A percentile compares a stretch with the other conserved stretches of the same genome.
These are phyloP conservation scores for Diaporthe humulicola DNA, from an alignment of 2,329 filamentous ascomycete species.

Conservation along the genomic window DNA sequence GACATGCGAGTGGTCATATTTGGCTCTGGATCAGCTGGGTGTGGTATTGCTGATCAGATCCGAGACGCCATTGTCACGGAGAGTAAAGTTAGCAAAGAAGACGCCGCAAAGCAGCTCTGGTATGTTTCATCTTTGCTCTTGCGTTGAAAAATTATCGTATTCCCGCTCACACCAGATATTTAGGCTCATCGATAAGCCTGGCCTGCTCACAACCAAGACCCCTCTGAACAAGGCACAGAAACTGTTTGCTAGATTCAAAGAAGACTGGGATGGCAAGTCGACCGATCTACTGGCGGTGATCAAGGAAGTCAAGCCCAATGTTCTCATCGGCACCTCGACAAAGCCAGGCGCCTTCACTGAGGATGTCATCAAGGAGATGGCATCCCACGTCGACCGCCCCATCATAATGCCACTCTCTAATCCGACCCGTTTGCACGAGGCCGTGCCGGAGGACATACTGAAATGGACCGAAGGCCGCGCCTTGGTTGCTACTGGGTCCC, in stretches of 20 bases:
- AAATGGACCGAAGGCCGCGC: slow-evolving; percentile 84
- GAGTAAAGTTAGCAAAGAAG: slow-evolving; percentile 74
- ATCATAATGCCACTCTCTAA: slow-evolving; percentile 87
- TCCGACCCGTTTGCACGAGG: slow-evolving; percentile 87
- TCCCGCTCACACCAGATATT: too few relatives aligned
- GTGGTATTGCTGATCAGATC: slow-evolving; percentile 88
- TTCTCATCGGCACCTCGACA: slow-evolving; percentile 88
- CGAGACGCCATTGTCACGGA: slow-evolving; percentile 82
- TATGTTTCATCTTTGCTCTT: slow-evolving; percentile 49
- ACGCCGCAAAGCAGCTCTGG: slow-evolving; percentile 86
- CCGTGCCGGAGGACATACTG: slow-evolving; percentile 80
- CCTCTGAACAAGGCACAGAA: slow-evolving; percentile 70
- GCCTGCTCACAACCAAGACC: slow-evolving; percentile 76
- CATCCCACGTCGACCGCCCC: slow-evolving; percentile 77
- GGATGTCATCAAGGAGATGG: slow-evolving; percentile 81
- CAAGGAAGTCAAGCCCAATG: slow-evolving; percentile 80
- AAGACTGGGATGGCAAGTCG: slow-evolving; percentile 72
- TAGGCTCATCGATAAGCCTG: slow-evolving; percentile 86
- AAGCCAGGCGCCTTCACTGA: slow-evolving; percentile 82
- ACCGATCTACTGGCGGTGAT: slow-evolving; percentile 76
- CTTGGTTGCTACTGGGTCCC: slow-evolving; percentile 85
- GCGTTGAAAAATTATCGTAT: fast-evolving
- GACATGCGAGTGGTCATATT: slow-evolving; percentile 83
- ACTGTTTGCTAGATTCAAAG: slow-evolving; percentile 73
- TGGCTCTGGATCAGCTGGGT: slow-evolving; percentile 85